A percentile compares a stretch with the other conserved stretches of the same genome.
Evolutionary conservation across 164 flowering plant species (phyloP).

Genomic region (Umbellularia californica): DNA sequence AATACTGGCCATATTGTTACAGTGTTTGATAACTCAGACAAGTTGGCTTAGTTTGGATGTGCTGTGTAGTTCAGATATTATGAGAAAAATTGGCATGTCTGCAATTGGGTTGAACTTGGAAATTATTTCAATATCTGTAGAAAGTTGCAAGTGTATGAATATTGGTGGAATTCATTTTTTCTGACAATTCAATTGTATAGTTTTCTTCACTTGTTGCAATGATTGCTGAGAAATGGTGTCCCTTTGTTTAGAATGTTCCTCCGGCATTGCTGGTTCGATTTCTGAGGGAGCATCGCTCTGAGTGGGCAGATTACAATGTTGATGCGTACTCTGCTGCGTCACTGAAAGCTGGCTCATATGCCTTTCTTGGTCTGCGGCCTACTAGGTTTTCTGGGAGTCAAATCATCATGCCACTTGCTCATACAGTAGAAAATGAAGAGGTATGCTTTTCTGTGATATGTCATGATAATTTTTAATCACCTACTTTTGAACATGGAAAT

Average conservation of each 20-base stretch:
- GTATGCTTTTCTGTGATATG: conserved; percentile 23
- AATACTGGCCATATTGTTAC: no score
- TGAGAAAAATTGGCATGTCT: neutral
- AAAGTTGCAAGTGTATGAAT: neutral
- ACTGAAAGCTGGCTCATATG: conserved; percentile 58
- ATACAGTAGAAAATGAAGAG: conserved; percentile 91
- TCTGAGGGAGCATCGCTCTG: conserved; percentile 90
- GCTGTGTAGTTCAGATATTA: neutral
- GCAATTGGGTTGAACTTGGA: neutral
- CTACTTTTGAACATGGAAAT: neutral
- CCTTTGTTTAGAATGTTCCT: conserved; percentile 61
- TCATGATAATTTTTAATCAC: neutral
- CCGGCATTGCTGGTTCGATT: conserved; percentile 80
- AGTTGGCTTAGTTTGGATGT: neutral
- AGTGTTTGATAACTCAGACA: neutral
- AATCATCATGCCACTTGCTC: conserved; percentile 84
- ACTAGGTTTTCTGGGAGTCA: conserved; percentile 78
- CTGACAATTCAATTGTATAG: conserved; percentile 1
- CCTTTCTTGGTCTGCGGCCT: conserved; percentile 66
- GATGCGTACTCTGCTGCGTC: conserved; percentile 87
- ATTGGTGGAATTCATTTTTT: neutral
- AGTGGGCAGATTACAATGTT: conserved; percentile 88
- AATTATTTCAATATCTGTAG: neutral
- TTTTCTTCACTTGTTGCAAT: conserved; percentile 1
- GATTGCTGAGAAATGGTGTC: conserved; percentile 2